Evolutionary conservation across 2,329 filamentous ascomycete species (phyloP), one percentile per base, ranked within the genome.

Genomic region (Huntiella savannae): DNA sequence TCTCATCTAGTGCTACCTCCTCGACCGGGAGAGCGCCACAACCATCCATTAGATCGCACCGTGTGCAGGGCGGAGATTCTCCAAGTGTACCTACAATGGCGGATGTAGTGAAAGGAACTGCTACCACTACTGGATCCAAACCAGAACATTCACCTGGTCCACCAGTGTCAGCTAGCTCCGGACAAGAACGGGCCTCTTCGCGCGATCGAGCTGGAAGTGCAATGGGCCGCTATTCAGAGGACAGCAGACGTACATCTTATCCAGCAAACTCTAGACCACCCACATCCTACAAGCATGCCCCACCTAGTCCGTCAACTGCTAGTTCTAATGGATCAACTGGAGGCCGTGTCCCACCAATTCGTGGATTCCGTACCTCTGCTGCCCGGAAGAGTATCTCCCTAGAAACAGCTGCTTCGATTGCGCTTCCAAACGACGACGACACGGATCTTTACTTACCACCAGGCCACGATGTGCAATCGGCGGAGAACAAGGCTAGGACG

Each of bases 291-390:
- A 46, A 46, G 33, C 45, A 46, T 8, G 44, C 45, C 17, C 40
- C 46, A 33, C 40, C 49, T 32, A 48, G 43, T 36, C 47, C 47
- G 34, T 51, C 51, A 49, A 54, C 54, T 47, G 55, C 54, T 49
- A 54, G 59, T 39, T 54, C 56, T 10, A 58, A 61, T 19, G 43
- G 47, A 15, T 43, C 47, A 15, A 46, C 22, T 8, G 40, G 35
- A 7, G 40, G 45, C 49, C 62, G 63, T 41, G 63, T 73, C 36
- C 69, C 71, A 12, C 71, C 71, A 5, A 74, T 74, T 55, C 67
- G 72, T 46, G 62, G 63, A 6, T 73, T 74, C 53, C 66, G 71
- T 50, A 73, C 71, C 19, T 73, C 71, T 34, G 68, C 67, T 53
- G 70, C 70, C 50, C 69, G 73, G 52, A 70, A 67, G 58, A 73